Evolutionary conservation across 1,139 yeast genomes (phyloP).

Genomic region (Yarrowia galli): DNA sequence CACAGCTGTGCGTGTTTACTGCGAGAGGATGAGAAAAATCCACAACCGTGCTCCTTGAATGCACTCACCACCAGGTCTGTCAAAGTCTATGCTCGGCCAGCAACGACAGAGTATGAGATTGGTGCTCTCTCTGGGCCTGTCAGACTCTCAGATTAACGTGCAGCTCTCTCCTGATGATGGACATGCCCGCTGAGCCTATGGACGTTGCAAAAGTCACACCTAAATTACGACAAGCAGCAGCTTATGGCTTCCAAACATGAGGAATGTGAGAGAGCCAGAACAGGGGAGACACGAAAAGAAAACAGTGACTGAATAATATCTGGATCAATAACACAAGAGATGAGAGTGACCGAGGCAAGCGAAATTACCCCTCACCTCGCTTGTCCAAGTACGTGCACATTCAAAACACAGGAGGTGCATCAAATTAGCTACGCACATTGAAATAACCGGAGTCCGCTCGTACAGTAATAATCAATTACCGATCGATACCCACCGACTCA

Average conservation of each 20-base stretch:
- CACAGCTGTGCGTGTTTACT: slow-evolving; percentile 15
- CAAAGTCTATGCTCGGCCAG: slow-evolving; percentile 11
- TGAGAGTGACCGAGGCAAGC: slow-evolving; percentile 6
- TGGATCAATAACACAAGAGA: not conserved
- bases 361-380: slow-evolving; percentile 21
- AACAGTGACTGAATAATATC: not conserved
- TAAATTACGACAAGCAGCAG: no score
- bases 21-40: slow-evolving; percentile 7
- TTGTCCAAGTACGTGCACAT: not conserved
- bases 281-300: not conserved
- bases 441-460: slow-evolving; percentile 7
- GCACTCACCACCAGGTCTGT: slow-evolving; percentile 5
- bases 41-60: slow-evolving; percentile 3
- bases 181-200: slow-evolving; percentile 27
- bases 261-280: not conserved
- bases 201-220: slow-evolving; percentile 1
- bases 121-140: not conserved
- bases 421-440: not conserved
- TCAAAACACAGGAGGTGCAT: not conserved
- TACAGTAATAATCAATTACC: not conserved
- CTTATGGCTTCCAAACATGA: slow-evolving; percentile 21
- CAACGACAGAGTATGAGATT: no score
- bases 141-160: slow-evolving; percentile 28
- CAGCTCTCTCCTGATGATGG: slow-evolving; percentile 30
- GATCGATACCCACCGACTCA: slow-evolving; percentile 35